Evolutionary conservation across 129 eudicot species (phyloP).

Genomic region (Oenanthe sinensis): DNA sequence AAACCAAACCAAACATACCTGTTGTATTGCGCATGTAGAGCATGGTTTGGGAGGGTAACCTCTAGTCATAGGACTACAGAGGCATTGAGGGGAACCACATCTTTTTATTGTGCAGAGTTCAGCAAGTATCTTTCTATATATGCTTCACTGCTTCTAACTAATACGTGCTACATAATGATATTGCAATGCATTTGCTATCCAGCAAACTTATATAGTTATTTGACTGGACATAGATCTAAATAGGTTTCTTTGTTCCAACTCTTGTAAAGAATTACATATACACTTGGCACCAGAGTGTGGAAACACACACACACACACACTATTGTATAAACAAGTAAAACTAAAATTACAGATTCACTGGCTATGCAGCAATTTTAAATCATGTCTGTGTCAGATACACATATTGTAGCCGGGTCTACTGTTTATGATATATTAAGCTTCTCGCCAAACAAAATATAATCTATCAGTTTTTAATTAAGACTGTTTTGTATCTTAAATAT

Average conservation of each 20-base stretch:
- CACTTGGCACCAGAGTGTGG: neutral
- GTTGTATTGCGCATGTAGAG: neutral
- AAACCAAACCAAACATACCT: neutral
- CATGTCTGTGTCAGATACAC: neutral
- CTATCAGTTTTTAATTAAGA: neutral
- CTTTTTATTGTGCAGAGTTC: too few species aligned
- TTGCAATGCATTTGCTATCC: neutral
- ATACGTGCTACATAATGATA: neutral
- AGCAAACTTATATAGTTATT: too few species aligned
- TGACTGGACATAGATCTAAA: neutral
- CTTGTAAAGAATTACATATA: neutral
- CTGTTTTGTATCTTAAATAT: neutral
- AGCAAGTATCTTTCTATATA: too few species aligned
- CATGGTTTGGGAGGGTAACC: neutral
- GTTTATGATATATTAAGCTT: neutral
- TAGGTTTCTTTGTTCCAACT: neutral
- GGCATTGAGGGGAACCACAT: too few species aligned
- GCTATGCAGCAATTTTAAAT: neutral
- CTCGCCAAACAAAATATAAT: neutral
- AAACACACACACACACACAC: too few species aligned
- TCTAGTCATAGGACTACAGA: neutral
- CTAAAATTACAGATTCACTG: neutral
- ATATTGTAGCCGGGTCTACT: neutral
- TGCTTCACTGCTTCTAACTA: too few species aligned
- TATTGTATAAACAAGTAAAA: too few species aligned